Evolutionary conservation across 176 grass and related monocot species (phyloP), one percentile per base, ranked within the genome.

Genomic region (Hyparrhenia diplandra): DNA sequence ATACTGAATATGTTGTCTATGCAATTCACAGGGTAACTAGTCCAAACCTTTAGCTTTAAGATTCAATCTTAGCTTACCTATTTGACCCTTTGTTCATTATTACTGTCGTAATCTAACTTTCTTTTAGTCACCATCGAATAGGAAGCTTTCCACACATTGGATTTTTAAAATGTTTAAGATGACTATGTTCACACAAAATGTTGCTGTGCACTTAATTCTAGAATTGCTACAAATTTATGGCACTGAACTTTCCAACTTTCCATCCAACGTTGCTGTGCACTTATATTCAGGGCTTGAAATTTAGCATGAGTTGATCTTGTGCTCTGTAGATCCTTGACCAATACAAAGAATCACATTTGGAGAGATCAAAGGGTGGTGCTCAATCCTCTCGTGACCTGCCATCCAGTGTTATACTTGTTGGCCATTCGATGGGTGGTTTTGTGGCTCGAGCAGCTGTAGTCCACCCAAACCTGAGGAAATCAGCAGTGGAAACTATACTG

Each of bases 351-450:
- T 98, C 96, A 69, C 82, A 79, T 57, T 84, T 91, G 79, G 81
- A 76, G 5, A 57, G 82, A 75, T 73, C 70, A 79, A 98, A 95
- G 29, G 96, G 90, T 67, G 84, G 82, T 84, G 72, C 66, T 76
- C 84, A 89, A 58, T 69, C 86, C 35, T 80, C 81, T 85, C 61
- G 31, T 82, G 75, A 74, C 65, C 81, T 93, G 75, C 96, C 96
- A 39, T 89, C 86, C 41, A 91, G 88, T 89, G 88, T 98, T 64
- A 95, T 98, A 84, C 79, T 99, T 34, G 87, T 99, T 85, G 96
- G 96, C 25, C 96, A 99, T 85, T 99, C 96, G 17, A 99, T 99
- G 96, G 96, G 96, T 82, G 96, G 96, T 83, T 99, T 99, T 88
- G 96, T 99, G 14, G 92, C 96, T 80, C 91, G 96, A 91, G 96